phyloP scores from a whole-genome alignment of 1,284 basidiomycete species.

The Cutaneotrichosporon cyanovorans region DNA sequence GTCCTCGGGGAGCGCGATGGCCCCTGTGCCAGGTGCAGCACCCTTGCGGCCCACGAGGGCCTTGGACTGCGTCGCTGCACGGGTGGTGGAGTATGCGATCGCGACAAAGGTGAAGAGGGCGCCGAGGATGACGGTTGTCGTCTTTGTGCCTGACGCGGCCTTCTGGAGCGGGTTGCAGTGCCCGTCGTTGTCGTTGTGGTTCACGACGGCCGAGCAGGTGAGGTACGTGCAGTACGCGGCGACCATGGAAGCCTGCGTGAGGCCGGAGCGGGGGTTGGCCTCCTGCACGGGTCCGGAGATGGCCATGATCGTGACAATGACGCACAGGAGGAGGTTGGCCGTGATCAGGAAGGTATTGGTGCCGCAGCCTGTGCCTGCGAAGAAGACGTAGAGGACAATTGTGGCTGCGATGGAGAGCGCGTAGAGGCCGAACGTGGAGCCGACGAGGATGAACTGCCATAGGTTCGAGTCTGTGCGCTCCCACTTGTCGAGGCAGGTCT shows the following conservation, averaged over 20 bases:
- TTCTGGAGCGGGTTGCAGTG: conserved; percentile 79
- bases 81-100: conserved; percentile 92
- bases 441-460: conserved; percentile 95
- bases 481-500: conserved; percentile 93
- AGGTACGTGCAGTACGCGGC: conserved; percentile 96
- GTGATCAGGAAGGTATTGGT: conserved; percentile 91
- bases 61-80: conserved; percentile 90
- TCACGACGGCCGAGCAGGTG: conserved; percentile 86
- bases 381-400: conserved; percentile 82
- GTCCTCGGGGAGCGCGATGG: conserved; percentile 53
- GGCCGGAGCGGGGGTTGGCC: conserved; percentile 84
- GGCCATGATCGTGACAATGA: conserved; percentile 74
- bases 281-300: conserved; percentile 85
- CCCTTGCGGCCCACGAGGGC: conserved; percentile 64
- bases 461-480: conserved; percentile 76
- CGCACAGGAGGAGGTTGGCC: conserved; percentile 75
- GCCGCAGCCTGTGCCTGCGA: conserved; percentile 75
- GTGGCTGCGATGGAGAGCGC: conserved; percentile 74
- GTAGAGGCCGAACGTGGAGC: conserved; percentile 87
- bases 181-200: conserved; percentile 67
- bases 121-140: conserved; percentile 81
- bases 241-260: conserved; percentile 94
- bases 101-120: conserved; percentile 95
- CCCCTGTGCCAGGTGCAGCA: conserved; percentile 30
- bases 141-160: conserved; percentile 58